Base-by-base conservation (phyloP, 331 rosid genomes). In the Prunus yedoensis region DNA sequence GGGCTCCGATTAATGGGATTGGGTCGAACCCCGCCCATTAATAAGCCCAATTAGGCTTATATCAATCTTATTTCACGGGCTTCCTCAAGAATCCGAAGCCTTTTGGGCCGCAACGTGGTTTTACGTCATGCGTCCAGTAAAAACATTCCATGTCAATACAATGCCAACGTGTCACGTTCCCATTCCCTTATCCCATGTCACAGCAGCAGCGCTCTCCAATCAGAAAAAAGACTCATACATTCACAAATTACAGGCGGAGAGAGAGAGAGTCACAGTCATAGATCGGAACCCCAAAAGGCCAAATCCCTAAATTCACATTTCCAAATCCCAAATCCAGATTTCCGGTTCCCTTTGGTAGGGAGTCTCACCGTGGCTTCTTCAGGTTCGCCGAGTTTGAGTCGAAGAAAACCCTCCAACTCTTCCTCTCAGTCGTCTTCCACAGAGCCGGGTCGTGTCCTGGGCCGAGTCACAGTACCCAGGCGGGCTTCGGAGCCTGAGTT, bases 301-400 rank as follows among this genome's bases (percentile, higher is more conserved):
- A 74, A 80, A 57, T 20, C 71, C 43, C 21, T 3, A 14, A 45
- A 68, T 20, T 20, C 61, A 23, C 25, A 49, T 30, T 47, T n/a
- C 41, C 21, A 59, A 30, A 10, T 51, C 12, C 18, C 47, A 27
- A 21, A 45, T 21, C n/a, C 8, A 20, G 14, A 27, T 20, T 50
- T 54, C 69, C 9, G 8, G 8, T 12, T 35, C 49, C 51, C 66
- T 46, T 54, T 63, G 8, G 13, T 15, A 6, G 14, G 47, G 74
- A 7, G 54, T 75, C 77, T 72, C 85, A 91, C 87, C 94, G 98
- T 92, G 97, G 99, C 98, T 89, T 85, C 99, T 83, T 81, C 97
- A 60, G 96, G 92, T 30, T 87, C 98, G 10, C 84, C 86, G 58
- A 79, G 83, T 51, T 52, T 92, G 61, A 81, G 93, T 57, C 94